Evolutionary conservation across 169 alveolate genomes (phyloP), one percentile per base, ranked within the genome.

Genomic region (Plasmodium gallinaceum): DNA sequence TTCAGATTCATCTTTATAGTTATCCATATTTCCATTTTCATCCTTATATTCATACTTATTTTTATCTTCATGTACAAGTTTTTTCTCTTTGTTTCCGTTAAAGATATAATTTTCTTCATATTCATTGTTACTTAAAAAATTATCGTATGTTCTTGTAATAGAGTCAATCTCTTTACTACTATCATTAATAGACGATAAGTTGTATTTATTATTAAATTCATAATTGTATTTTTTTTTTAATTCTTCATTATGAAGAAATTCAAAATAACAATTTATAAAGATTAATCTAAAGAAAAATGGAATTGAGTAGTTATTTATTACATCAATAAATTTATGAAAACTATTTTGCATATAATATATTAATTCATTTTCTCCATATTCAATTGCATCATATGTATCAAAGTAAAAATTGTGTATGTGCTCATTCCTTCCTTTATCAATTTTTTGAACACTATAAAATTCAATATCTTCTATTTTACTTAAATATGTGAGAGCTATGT

Each of bases 261-360:
- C 90, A 71, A 68, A 80, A 58, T 80, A 80, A 45, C 90, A 80
- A 80, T 83, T 80, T 46, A 80, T 61, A 60, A 80, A 80, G 18
- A 80, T 54, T 20, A 80, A 70, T 58, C 90, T 26, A 62, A 80
- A 80, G 60, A 68, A 80, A 69, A 80, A 69, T 1, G 90, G 90
- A 68, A 68, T 65, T 16, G 90, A 68, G 42, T 80, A 80, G 12
- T 80, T 80, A 46, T 80, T 68, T 48, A 80, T 80, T 24, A 80
- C 73, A 57, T 80, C 90, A 24, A 80, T 80, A 68, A 80, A 80
- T 45, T 80, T 80, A 51, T 80, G 90, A 71, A 68, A 80, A 60
- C 37, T 66, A 66, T 68, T 80, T 60, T 80, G 90, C 71, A 80
- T 68, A 48, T 80, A 80, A 68, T 80, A 80, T 42, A 80, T 80